Evolutionary conservation across 202 grass and related monocot species (phyloP), one percentile per base, ranked within the genome.

Genomic region (Setaria italica): DNA sequence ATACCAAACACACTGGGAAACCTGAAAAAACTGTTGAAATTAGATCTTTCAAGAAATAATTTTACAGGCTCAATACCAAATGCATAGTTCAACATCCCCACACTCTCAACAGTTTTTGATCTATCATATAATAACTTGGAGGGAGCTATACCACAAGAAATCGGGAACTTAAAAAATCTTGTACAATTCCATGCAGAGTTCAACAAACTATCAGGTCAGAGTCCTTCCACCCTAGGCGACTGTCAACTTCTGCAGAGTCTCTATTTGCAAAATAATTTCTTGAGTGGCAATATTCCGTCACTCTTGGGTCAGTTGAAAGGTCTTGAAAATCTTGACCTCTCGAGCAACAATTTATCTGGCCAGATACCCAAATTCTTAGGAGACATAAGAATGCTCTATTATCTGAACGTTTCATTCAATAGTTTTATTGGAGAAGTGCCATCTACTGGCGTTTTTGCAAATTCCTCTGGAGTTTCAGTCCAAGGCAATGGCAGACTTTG

Each of bases 201-300:
- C 0, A 84, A 88, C 32, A 84, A 42, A 2, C 53, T 88, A 55
- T 51, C 50, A 64, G 86, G 86, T 16, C 42, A 79, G 54, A 62
- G 84, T 11, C 86, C 80, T 45, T 55, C 4, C 1, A 72, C 51
- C 6, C 9, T 83, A 16, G 80, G 56, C 25, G 42, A 72, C 9
- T 83, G 80, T 2, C 41, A 50, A 63, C 12, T 67, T 20, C 82
- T 84, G 0, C 47, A 34, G 33, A 0, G 10, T 7, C 53, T 88
- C 0, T 56, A 33, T 21, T 64, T 88, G 4, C n/a, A 53, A 56
- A 82, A 82, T 21, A 84, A 88, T 6, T 3, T 2, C 0, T 84
- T 84, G 2, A 50, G 1, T 42, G 80, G 86, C 45, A n/a, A 7
- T 2, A 63, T 88, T 6, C 68, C 80, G 4, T 72, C 9, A 6